A percentile compares a stretch with the other conserved stretches of the same genome.
phyloP scores from a whole-genome alignment of 331 rosid species.

The Prunus yedoensis region DNA sequence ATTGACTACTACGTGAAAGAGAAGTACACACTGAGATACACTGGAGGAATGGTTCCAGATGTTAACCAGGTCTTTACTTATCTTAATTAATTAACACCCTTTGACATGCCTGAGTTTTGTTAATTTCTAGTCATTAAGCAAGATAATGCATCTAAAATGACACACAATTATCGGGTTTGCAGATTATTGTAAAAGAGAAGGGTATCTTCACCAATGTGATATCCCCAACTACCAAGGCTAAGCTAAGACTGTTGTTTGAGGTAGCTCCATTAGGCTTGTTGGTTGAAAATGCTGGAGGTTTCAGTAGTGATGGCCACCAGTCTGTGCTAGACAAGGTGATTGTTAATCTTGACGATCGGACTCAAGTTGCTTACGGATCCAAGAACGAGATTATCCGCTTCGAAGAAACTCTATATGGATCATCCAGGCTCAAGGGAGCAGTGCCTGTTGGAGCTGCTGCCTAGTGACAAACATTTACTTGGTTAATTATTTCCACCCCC shows the following conservation, averaged over 20 bases:
- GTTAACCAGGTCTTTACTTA: slow-evolving; percentile 72
- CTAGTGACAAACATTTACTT: slow-evolving; percentile 27
- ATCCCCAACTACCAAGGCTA: slow-evolving; percentile 89
- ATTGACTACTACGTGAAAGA: slow-evolving; percentile 76
- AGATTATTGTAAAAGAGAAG: slow-evolving; percentile 94
- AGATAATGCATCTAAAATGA: not conserved
- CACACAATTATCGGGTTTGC: not conserved
- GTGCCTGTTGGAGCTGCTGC: slow-evolving; percentile 87
- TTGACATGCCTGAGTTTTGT: not conserved
- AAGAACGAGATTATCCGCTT: slow-evolving; percentile 85
- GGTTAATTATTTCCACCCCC: not conserved
- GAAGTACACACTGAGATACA: slow-evolving; percentile 94
- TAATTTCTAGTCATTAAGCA: not conserved
- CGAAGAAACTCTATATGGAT: slow-evolving; percentile 88
- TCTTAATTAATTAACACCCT: not conserved
- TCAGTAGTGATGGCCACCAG: slow-evolving; percentile 77
- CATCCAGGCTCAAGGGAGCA: slow-evolving; percentile 86
- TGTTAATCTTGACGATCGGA: slow-evolving; percentile 68
- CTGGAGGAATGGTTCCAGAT: slow-evolving; percentile 98
- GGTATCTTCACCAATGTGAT: slow-evolving; percentile 88
- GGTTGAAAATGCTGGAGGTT: slow-evolving; percentile 94
- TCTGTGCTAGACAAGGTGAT: slow-evolving; percentile 94
- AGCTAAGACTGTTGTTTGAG: slow-evolving; percentile 89
- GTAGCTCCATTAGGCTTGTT: slow-evolving; percentile 94
- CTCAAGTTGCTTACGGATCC: slow-evolving; percentile 99